Conservation (phyloP, 805 yeast genomes). For the Myxozyma melibiosi region DNA sequence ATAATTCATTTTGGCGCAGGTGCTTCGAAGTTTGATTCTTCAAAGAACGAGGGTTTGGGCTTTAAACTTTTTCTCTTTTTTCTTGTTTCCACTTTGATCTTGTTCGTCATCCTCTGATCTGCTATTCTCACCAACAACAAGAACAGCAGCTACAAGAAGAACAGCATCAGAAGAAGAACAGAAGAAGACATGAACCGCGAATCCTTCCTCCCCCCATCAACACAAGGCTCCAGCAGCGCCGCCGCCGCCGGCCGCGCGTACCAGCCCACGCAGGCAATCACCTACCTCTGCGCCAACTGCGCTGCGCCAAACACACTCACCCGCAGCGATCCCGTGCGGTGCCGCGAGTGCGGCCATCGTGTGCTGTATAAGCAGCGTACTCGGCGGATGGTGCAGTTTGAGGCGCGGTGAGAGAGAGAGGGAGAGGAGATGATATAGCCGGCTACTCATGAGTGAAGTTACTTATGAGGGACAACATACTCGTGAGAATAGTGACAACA, state of each 20-base stretch:
- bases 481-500: too few species aligned
- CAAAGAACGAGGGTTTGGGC: background rate
- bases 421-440: too few species aligned
- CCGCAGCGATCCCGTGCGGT: conserved; percentile 94
- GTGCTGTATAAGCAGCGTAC: conserved; percentile 97
- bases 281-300: conserved; percentile 95
- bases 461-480: too few species aligned
- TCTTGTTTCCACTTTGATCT: too few species aligned
- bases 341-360: conserved; percentile 98
- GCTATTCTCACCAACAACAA: background rate
- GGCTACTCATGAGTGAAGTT: too few species aligned
- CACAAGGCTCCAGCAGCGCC: conserved; percentile 60
- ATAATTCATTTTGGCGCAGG: conserved; percentile 2
- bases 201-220: conserved; percentile 80
- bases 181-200: conserved; percentile 55
- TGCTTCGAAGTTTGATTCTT: background rate
- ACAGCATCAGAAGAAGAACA: too few species aligned
- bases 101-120: too few species aligned
- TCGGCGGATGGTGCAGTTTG: conserved; percentile 88
- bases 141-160: background rate
- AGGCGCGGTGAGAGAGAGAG: conserved; percentile 56
- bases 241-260: conserved; percentile 80
- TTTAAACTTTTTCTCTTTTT: conserved; percentile 3
- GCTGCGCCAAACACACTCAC: conserved; percentile 84
- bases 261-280: conserved; percentile 78